Base-by-base conservation (phyloP, 2,329 filamentous ascomycete species). In the Botrytis cinerea region DNA sequence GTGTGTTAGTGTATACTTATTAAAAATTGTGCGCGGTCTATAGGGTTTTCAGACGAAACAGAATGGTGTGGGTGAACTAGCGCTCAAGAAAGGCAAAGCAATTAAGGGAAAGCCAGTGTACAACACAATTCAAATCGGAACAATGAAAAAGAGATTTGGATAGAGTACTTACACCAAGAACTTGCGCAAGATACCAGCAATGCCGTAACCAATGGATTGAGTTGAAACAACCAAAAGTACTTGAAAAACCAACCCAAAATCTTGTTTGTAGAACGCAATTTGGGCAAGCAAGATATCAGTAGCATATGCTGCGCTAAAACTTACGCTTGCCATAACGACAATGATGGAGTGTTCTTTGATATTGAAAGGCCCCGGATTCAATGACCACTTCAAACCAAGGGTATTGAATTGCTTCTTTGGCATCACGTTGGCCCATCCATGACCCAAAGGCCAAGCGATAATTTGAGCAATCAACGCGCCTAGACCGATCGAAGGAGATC, bases 251-350 rank as follows among this genome's bases (percentile, higher is more conserved):
- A 87, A 88, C 71, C 86, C 18, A 92, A 82, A 73, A 90, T 91
- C 80, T 93, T 92, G 2, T 89, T 92, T 12, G 89, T 94, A 94
- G 78, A 93, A 93, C 25, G 91, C 86, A 28, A 89, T 83, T 81
- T 93, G 91, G 0, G 91, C 91, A 6, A 93, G 84, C 63, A 94
- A 87, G 66, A 93, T 90, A 76, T 93, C 91, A 2, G 91, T 93
- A 2, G 91, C 45, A 38, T 66, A 66, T 48, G 43, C 62, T 5
- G 62, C 62, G 22, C 91, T 45, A 77, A 94, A 94, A 46, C 74
- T 75, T 38, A 75, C 85, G 85, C 86, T 78, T 38, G 77, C 78
- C 78, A 91, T 91, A 75, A 91, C 88, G 32, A 90, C 88, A 74
- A 92, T 91, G 75, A 92, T 86, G 57, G 88, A 83, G 79, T 92